A percentile compares a stretch with the other conserved stretches of the same genome.
phyloP scores from a whole-genome alignment of 1,284 basidiomycete species.

The Moniliophthora roreri region DNA sequence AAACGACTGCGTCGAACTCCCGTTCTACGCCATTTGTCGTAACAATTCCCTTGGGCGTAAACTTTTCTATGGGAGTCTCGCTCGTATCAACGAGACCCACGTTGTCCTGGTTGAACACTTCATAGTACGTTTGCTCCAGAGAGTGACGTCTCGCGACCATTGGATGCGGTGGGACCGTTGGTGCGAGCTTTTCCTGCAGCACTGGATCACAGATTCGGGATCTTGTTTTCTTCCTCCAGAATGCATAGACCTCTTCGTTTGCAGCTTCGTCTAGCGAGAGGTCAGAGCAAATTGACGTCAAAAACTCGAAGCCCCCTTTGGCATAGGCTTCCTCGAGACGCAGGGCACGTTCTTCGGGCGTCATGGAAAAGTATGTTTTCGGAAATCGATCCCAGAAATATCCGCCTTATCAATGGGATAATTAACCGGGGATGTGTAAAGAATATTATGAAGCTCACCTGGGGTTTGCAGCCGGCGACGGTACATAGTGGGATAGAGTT shows the following conservation, averaged over 20 bases:
- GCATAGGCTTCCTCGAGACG: slow-evolving; percentile 17
- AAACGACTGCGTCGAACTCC: slow-evolving; percentile 23
- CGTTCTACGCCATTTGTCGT: slow-evolving; percentile 21
- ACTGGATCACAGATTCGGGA: too few relatives aligned
- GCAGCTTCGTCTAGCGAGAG: slow-evolving; percentile 17
- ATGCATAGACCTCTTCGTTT: slow-evolving; percentile 23
- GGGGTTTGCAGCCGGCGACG: slow-evolving; percentile 22
- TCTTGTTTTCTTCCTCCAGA: slow-evolving; percentile 23
- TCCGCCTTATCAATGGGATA: too few relatives aligned
- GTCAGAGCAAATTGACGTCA: slow-evolving; percentile 20
- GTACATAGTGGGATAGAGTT: slow-evolving; percentile 20
- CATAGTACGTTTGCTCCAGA: slow-evolving; percentile 24
- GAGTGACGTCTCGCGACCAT: slow-evolving; percentile 21
- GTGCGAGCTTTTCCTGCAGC: slow-evolving; percentile 25
- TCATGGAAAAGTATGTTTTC: too few relatives aligned
- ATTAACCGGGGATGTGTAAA: too few relatives aligned
- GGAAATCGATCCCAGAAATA: too few relatives aligned
- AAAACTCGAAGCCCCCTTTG: slow-evolving; percentile 22
- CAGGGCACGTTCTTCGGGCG: too few relatives aligned
- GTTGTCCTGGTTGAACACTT: slow-evolving; percentile 25
- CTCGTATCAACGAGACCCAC: slow-evolving; percentile 23
- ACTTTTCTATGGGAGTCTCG: slow-evolving; percentile 21
- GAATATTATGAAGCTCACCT: not conserved
- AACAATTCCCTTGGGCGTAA: slow-evolving; percentile 21
- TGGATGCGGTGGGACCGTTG: slow-evolving; percentile 20